A percentile compares a stretch with the other conserved stretches of the same genome.
Conservation (phyloP, 768 basidiomycete genomes). For the Lanmaoa rubissima region DNA sequence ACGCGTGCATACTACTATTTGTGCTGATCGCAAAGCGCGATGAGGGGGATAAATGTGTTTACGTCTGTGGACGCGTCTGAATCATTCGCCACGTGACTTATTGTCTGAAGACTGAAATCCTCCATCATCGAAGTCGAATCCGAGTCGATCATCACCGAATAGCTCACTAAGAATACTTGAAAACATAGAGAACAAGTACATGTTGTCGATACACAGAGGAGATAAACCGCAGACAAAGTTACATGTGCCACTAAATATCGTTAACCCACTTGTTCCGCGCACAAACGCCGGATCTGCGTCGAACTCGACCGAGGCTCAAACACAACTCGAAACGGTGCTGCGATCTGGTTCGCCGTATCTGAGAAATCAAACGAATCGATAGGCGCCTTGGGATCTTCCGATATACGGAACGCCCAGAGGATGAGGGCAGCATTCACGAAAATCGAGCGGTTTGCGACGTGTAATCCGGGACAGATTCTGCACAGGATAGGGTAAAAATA, state of each 20-base stretch:
- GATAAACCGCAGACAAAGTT: background rate
- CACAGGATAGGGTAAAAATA: background rate
- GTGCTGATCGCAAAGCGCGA: no score
- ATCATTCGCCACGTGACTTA: background rate
- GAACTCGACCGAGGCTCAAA: background rate
- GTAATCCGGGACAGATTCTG: conserved; percentile 5
- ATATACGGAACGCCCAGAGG: conserved; percentile 5
- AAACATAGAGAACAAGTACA: background rate
- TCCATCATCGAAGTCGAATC: no score
- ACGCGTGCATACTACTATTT: background rate
- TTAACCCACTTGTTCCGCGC: background rate
- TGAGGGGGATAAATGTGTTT: background rate
- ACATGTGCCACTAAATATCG: background rate
- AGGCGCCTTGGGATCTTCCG: background rate
- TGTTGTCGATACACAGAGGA: background rate
- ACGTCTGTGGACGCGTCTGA: conserved; percentile 1
- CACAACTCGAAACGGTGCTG: background rate
- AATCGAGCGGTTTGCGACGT: conserved; percentile 4
- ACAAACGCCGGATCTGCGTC: conserved; percentile 1
- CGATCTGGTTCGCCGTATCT: background rate
- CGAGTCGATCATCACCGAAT: no score
- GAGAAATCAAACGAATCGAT: conserved; percentile 1
- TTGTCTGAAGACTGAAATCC: no score
- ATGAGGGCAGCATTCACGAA: background rate
- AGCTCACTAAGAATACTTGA: background rate